These are phyloP conservation scores for Lentinula sp. DNA, from an alignment of 768 basidiomycete species.

Conservation along the genomic window DNA sequence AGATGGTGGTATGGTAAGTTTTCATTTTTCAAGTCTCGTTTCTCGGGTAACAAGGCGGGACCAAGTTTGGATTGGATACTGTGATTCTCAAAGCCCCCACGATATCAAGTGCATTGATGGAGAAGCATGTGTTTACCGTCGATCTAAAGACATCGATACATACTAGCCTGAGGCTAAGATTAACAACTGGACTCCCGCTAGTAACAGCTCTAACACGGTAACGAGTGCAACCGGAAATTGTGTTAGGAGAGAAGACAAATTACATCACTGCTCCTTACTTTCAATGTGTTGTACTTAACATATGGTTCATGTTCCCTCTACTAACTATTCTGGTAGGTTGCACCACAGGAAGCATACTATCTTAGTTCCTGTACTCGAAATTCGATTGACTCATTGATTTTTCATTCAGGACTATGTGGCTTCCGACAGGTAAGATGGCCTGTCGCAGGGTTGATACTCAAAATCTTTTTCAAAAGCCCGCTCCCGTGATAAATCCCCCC, in stretches of 20 bases:
- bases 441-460: not conserved
- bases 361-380: not conserved
- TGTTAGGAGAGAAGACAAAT: constrained; percentile 11
- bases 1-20: constrained; percentile 42
- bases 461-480: not conserved
- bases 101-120: constrained; percentile 63
- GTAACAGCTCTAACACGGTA: constrained; percentile 25
- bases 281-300: too few relatives aligned
- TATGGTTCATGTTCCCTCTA: too few relatives aligned
- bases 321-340: too few relatives aligned
- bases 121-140: constrained; percentile 25
- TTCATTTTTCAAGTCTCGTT: constrained; percentile 14
- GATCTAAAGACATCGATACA: not conserved
- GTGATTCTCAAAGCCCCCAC: constrained; percentile 57
- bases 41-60: constrained; percentile 47
- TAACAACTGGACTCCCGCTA: constrained; percentile 27
- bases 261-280: too few relatives aligned
- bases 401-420: not conserved
- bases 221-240: constrained; percentile 1
- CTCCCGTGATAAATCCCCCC: not conserved
- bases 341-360: too few relatives aligned
- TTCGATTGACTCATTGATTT: not conserved
- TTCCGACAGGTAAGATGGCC: not conserved
- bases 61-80: constrained; percentile 55
- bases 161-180: constrained; percentile 26